Evolutionary conservation across 257 asterid genomes (phyloP), one percentile per base, ranked within the genome.

Genomic region (Solanum chilense): DNA sequence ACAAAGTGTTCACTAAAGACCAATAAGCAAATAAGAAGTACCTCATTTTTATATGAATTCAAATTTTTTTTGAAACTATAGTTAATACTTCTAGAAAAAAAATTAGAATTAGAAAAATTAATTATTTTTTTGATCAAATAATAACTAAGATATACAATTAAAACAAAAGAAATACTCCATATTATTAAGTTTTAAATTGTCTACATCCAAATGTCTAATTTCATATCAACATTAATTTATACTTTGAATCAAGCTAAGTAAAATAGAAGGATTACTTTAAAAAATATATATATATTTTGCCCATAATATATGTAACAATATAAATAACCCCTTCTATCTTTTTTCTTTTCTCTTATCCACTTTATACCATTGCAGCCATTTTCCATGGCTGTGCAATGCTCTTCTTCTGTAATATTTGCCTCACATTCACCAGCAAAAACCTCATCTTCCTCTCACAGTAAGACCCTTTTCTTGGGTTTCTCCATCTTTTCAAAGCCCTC

Each of bases 381-480:
- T 42, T 23, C 21, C 23, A 83, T 92, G 96, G 92, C 98, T 73
- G 87, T 93, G 10, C 93, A 92, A 84, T 91, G 93, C 91, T 83
- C 89, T 87, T 89, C 98, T 52, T 92, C 95, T 41, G 83, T 76
- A 76, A 5, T 56, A 87, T 25, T 71, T 86, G 66, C 41, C 18
- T 76, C 83, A 3, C 60, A 42, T 76, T 58, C 89, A 66, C 88
- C 76, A 7, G 91, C 56, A 88, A 86, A 68, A 58, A 92, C 69
- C 89, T 91, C 82, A 86, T 86, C 82, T 31, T 86, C 92, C 85
- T 68, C 91, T 35, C 76, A 64, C 62, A 90, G n/a, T 49, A 93
- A 91, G 86, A 90, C 93, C 93, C 92, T 93, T 8, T 92, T 95
- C 85, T 92, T 93, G 70, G 98, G 98, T 35, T 90, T 87, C 74